Conservation (phyloP, 2,329 filamentous ascomycete genomes). For the Alternaria tenuissima region DNA sequence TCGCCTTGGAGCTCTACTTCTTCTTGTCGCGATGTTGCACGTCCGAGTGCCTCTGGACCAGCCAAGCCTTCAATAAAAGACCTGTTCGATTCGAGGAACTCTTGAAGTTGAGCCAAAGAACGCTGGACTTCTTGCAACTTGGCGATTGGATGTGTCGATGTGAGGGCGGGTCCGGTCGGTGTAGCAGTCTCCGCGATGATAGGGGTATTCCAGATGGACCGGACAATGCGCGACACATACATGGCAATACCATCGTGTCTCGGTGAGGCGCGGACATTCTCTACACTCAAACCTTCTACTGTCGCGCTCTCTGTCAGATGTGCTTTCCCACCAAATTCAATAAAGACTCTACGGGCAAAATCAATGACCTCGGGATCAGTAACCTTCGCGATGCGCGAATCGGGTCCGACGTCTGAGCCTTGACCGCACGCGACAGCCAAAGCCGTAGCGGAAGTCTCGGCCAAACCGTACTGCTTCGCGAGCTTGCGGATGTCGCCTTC, state of each 20-base stretch:
- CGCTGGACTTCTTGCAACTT: constrained; percentile 83
- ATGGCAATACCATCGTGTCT: constrained; percentile 87
- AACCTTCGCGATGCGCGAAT: constrained; percentile 73
- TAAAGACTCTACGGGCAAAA: constrained; percentile 84
- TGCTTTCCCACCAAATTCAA: constrained; percentile 90
- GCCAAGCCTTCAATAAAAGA: constrained; percentile 91
- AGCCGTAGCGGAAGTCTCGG: constrained; percentile 88
- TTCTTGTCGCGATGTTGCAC: constrained; percentile 82
- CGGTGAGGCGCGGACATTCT: constrained; percentile 86
- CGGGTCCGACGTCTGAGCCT: constrained; percentile 78
- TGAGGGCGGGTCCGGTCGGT: constrained; percentile 69
- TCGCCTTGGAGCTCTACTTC: constrained; percentile 93
- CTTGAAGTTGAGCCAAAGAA: constrained; percentile 77
- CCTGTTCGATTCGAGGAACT: constrained; percentile 87
- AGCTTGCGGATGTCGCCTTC: constrained; percentile 85
- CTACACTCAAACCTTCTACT: constrained; percentile 70
- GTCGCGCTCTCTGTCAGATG: constrained; percentile 80
- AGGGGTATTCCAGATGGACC: constrained; percentile 83
- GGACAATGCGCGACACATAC: constrained; percentile 87
- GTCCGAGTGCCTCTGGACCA: constrained; percentile 85
- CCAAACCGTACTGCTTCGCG: constrained; percentile 83
- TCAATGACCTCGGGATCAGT: constrained; percentile 88
- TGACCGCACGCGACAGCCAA: constrained; percentile 95
- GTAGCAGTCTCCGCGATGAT: constrained; percentile 69
- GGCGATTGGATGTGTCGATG: constrained; percentile 69